A percentile compares a stretch with the other conserved stretches of the same genome.
Conservation (phyloP, 164 flowering plant genomes). For the Amborella trichopoda region DNA sequence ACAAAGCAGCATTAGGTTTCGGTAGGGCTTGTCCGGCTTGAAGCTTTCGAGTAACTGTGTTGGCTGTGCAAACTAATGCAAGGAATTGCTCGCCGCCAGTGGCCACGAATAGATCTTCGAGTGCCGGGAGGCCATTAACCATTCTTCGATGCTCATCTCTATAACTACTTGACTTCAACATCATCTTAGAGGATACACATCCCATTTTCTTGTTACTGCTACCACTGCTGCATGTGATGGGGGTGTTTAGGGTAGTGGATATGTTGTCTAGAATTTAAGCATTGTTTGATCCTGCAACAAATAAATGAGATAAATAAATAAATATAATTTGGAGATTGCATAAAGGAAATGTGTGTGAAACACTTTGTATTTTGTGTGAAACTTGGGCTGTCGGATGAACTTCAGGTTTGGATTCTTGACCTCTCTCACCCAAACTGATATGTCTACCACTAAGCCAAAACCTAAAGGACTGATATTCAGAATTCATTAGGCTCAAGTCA, state of each 20-base stretch:
- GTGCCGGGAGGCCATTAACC: slow-evolving; percentile 8
- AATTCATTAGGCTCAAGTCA: too few relatives aligned
- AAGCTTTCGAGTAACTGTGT: slow-evolving; percentile 6
- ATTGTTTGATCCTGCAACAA: neutral
- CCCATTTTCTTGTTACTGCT: slow-evolving; percentile 12
- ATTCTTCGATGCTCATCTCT: slow-evolving; percentile 11
- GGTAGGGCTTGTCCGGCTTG: neutral
- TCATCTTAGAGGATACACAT: slow-evolving; percentile 20
- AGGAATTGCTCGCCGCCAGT: slow-evolving; percentile 13
- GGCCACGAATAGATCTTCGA: slow-evolving; percentile 8
- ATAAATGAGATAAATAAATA: neutral
- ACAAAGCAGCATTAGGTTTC: neutral
- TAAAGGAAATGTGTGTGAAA: neutral
- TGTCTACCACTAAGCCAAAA: too few relatives aligned
- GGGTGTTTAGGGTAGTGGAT: neutral
- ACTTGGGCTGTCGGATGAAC: neutral
- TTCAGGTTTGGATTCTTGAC: too few relatives aligned
- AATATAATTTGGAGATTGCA: neutral
- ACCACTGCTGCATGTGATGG: neutral
- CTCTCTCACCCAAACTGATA: too few relatives aligned
- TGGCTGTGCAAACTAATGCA: slow-evolving; percentile 13
- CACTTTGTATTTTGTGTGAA: neutral
- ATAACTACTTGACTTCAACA: slow-evolving; percentile 14
- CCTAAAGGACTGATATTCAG: too few relatives aligned
- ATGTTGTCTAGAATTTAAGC: neutral